phyloP scores from a whole-genome alignment of 805 yeast species.

The Ogataea pilisensis region DNA sequence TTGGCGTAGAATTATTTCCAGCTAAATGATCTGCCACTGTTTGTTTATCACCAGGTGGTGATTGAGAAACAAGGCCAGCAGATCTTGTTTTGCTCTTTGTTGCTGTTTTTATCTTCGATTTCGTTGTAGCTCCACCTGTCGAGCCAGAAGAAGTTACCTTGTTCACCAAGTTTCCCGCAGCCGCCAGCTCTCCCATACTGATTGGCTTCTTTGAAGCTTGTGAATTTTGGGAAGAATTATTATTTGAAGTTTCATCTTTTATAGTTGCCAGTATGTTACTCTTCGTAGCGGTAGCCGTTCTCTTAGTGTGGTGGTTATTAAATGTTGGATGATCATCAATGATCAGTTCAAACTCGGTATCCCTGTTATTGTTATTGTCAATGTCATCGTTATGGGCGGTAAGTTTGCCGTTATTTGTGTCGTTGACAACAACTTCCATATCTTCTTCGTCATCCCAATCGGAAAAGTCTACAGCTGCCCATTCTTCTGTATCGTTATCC shows the following conservation, averaged over 20 bases:
- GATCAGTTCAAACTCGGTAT: slow-evolving; percentile 15
- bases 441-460: slow-evolving; percentile 27
- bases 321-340: slow-evolving; percentile 19
- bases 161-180: slow-evolving; percentile 12
- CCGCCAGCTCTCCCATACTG: slow-evolving; percentile 19
- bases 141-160: slow-evolving; percentile 1
- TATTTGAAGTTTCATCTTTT: neutral
- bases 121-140: no score
- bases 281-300: neutral
- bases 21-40: no score
- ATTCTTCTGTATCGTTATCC: slow-evolving; percentile 15
- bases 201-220: slow-evolving; percentile 10
- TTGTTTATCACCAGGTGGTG: no score
- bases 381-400: slow-evolving; percentile 1
- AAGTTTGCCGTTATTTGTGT: neutral
- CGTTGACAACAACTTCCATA: slow-evolving; percentile 1
- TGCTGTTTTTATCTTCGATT: neutral
- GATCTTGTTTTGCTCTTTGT: neutral
- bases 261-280: neutral
- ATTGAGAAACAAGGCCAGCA: neutral
- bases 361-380: neutral
- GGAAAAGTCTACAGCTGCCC: slow-evolving; percentile 18
- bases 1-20: no score
- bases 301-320: slow-evolving; percentile 1
- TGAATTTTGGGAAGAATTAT: neutral